A percentile compares a stretch with the other conserved stretches of the same genome.
Evolutionary conservation across 257 asterid genomes (phyloP).

Genomic region (Solanum paucissectum): DNA sequence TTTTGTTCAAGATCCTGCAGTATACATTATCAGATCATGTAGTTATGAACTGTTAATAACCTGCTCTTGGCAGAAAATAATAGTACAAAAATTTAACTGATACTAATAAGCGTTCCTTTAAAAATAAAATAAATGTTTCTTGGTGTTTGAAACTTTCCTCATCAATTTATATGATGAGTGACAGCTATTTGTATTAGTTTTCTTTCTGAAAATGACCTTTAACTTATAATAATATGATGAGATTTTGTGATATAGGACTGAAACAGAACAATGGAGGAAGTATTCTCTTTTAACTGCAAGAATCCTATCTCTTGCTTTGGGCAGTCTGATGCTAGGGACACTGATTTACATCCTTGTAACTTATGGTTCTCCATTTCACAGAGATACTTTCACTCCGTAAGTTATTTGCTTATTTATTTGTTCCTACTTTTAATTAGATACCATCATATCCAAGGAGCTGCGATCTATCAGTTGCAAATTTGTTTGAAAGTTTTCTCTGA

Average conservation of each 20-base stretch:
- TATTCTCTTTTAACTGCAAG: constrained; percentile 39
- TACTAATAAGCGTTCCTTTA: neutral
- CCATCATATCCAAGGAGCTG: neutral
- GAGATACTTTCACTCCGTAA: constrained; percentile 57
- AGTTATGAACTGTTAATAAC: too few species aligned
- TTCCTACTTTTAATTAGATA: neutral
- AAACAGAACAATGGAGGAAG: constrained; percentile 24
- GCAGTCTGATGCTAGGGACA: constrained; percentile 68
- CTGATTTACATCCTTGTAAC: constrained; percentile 46
- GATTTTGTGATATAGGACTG: constrained; percentile 23
- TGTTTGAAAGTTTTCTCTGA: neutral
- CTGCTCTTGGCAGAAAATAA: neutral
- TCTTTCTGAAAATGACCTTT: neutral
- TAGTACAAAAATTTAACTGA: too few species aligned
- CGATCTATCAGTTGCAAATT: neutral
- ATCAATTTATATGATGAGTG: neutral
- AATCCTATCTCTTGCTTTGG: constrained; percentile 47
- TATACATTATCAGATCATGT: too few species aligned
- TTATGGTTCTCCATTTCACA: constrained; percentile 78
- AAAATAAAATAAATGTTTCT: neutral
- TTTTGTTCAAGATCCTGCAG: too few species aligned
- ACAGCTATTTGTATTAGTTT: neutral
- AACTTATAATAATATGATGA: neutral
- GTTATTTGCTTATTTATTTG: constrained; percentile 8
- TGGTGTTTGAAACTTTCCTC: neutral